Percentiles rank a stretch among this genome's conserved stretches.
Evolutionary conservation across 495 filamentous ascomycete species (phyloP).

Genomic region (Penicillium flavigenum): DNA sequence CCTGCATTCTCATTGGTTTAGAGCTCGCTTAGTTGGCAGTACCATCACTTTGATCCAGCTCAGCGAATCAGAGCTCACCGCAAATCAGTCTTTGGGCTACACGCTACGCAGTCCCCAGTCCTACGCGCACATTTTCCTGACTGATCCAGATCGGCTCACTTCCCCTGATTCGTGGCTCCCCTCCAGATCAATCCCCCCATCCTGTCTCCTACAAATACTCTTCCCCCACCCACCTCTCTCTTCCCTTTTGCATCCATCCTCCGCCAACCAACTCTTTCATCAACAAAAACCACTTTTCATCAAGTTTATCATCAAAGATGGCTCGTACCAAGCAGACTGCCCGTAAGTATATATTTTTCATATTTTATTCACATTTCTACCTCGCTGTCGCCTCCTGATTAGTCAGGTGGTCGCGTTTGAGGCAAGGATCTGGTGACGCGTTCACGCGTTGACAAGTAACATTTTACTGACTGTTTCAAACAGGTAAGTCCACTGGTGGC

Average conservation of each 20-base stretch:
- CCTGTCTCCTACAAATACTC: slow-evolving; percentile 50
- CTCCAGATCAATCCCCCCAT: slow-evolving; percentile 44
- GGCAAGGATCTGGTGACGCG: slow-evolving; percentile 15
- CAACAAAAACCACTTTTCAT: slow-evolving; percentile 37
- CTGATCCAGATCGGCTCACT: slow-evolving; percentile 27
- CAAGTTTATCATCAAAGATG: slow-evolving; percentile 68
- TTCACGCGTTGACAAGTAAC: slow-evolving; percentile 20
- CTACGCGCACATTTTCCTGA: slow-evolving; percentile 28
- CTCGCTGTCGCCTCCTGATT: slow-evolving; percentile 13
- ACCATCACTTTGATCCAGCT: slow-evolving; percentile 5
- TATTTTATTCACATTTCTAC: slow-evolving; percentile 18
- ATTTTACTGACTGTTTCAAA: slow-evolving; percentile 39
- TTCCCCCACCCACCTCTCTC: slow-evolving; percentile 50
- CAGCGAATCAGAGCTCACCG: slow-evolving; percentile 32
- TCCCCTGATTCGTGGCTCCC: slow-evolving; percentile 25
- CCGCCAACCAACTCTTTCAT: slow-evolving; percentile 34
- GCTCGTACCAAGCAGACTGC: slow-evolving; percentile 99
- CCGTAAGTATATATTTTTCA: slow-evolving; percentile 59
- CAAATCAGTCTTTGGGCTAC: slow-evolving; percentile 28
- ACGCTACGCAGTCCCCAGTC: slow-evolving; percentile 27
- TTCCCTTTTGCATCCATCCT: slow-evolving; percentile 48
- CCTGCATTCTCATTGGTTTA: slow-evolving; percentile 43
- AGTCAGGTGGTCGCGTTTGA: slow-evolving; percentile 1
- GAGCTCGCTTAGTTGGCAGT: slow-evolving; percentile 43
- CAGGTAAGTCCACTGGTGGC: slow-evolving; percentile 96